These are phyloP conservation scores for Emergomyces africanus DNA, from an alignment of 2,329 filamentous ascomycete species.

Conservation along the genomic window DNA sequence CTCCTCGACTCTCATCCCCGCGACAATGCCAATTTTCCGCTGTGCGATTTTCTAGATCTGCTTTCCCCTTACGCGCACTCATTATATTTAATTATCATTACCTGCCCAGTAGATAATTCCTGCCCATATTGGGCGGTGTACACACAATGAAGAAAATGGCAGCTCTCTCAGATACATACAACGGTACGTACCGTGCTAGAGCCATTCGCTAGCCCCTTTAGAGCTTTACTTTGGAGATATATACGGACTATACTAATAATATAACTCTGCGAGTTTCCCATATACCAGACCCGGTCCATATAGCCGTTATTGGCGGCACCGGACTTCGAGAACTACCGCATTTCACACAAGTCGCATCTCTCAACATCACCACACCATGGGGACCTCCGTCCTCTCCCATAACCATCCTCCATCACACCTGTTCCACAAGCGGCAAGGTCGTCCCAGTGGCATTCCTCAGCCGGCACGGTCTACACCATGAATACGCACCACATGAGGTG, in stretches of 20 bases:
- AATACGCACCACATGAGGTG: conserved; percentile 89
- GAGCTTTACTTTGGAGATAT: background rate
- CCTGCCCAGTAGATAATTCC: background rate
- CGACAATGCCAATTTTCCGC: background rate
- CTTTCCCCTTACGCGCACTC: background rate
- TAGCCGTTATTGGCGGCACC: conserved; percentile 87
- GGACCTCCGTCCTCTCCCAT: conserved; percentile 66
- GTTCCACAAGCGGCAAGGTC: conserved; percentile 49
- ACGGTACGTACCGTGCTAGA: background rate
- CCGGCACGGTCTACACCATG: conserved; percentile 79
- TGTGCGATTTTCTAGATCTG: background rate
- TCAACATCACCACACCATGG: conserved; percentile 78
- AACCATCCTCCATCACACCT: conserved; percentile 75
- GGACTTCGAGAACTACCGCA: conserved; percentile 77
- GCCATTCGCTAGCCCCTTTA: background rate
- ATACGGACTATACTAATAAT: background rate
- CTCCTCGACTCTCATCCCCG: too few relatives aligned
- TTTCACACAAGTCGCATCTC: conserved; percentile 69
- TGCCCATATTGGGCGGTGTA: background rate
- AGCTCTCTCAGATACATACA: conserved; percentile 8
- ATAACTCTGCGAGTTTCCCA: background rate
- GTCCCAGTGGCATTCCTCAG: conserved; percentile 78
- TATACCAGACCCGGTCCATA: conserved; percentile 48
- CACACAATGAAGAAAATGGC: conserved; percentile 5
- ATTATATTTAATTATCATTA: background rate